phyloP scores from a whole-genome alignment of 805 yeast genomes.

The Starmerella asiatica region DNA sequence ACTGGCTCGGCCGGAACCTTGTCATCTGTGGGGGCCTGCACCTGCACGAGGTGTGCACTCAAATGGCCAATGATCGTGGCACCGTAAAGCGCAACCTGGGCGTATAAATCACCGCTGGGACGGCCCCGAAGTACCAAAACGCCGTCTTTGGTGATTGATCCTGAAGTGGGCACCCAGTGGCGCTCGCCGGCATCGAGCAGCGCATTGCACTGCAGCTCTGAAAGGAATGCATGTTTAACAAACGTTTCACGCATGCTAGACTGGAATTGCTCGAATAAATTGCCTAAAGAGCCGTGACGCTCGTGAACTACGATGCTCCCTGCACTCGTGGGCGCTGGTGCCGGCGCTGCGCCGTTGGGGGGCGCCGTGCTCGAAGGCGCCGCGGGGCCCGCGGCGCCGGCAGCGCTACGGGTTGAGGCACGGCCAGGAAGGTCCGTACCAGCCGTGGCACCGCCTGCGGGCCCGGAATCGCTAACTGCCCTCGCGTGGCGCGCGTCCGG shows the following conservation, averaged over 20 bases:
- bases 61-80: constrained; percentile 19
- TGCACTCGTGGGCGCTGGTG: no score
- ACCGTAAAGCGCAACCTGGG: constrained; percentile 12
- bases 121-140: constrained; percentile 6
- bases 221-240: not conserved
- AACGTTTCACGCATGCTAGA: constrained; percentile 5
- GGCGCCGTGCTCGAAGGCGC: no score
- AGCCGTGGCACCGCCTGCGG: no score
- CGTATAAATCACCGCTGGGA: constrained; percentile 5
- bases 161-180: constrained; percentile 18
- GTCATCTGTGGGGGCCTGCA: constrained; percentile 1
- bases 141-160: no score
- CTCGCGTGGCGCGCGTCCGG: no score
- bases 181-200: constrained; percentile 11
- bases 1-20: constrained; percentile 8
- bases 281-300: constrained; percentile 13
- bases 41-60: constrained; percentile 12
- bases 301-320: not conserved
- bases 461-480: no score
- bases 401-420: no score
- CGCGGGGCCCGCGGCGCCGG: no score
- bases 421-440: no score
- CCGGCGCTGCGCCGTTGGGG: no score
- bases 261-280: constrained; percentile 8
- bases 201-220: constrained; percentile 10